phyloP scores from a whole-genome alignment of 164 flowering plant genomes.

The Liriodendron chinense region DNA sequence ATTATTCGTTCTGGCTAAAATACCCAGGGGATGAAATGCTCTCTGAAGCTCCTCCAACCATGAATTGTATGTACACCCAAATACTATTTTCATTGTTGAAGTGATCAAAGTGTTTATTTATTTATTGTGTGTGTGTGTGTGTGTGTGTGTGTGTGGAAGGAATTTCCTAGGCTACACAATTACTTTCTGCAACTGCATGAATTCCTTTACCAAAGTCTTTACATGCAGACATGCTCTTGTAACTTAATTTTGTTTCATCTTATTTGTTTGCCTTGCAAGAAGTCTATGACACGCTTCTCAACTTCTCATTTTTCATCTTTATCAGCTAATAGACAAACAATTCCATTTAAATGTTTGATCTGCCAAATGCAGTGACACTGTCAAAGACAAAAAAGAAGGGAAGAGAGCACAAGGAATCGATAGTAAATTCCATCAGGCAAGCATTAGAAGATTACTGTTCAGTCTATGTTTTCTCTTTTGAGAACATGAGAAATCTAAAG shows the following conservation, averaged over 20 bases:
- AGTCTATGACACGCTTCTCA: not conserved
- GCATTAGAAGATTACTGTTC: conserved; percentile 64
- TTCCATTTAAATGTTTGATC: not conserved
- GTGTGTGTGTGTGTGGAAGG: no score
- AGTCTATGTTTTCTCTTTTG: conserved; percentile 64
- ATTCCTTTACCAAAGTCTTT: not conserved
- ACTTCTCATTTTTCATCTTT: not conserved
- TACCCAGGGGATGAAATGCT: no score
- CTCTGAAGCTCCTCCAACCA: no score
- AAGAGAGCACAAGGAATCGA: conserved; percentile 68
- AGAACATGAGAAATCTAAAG: conserved; percentile 92
- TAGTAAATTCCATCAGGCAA: conserved; percentile 63
- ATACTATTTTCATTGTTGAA: no score
- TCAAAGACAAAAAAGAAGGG: conserved; percentile 96
- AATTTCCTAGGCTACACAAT: not conserved
- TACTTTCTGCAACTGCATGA: not conserved
- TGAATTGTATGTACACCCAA: no score
- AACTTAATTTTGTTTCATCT: not conserved
- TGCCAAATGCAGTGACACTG: conserved; percentile 57
- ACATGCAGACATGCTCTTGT: not conserved
- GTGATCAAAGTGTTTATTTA: not conserved
- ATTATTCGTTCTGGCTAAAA: no score
- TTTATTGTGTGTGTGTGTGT: no score
- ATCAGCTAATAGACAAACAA: not conserved
- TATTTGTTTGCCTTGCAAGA: not conserved